These are phyloP conservation scores for Spatholobus suberectus DNA, from an alignment of 306 rosid genomes.

Conservation along the genomic window DNA sequence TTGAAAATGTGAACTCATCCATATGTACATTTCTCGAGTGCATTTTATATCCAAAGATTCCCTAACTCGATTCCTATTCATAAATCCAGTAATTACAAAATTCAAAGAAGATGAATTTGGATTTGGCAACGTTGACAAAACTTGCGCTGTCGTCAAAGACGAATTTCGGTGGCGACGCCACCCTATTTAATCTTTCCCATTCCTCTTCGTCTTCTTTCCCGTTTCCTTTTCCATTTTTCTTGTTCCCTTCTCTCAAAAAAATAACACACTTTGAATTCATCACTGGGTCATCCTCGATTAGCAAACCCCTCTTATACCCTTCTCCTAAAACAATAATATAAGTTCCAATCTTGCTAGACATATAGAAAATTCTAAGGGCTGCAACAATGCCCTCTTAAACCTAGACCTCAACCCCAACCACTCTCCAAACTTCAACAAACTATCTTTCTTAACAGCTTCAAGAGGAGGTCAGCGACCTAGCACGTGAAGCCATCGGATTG, in stretches of 20 bases:
- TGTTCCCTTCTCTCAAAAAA: too few species aligned
- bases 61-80: slow-evolving; percentile 58
- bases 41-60: slow-evolving; percentile 68
- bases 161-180: too few species aligned
- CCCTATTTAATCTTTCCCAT: too few species aligned
- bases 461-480: slow-evolving; percentile 67
- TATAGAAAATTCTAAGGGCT: slow-evolving; percentile 77
- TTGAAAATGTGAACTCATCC: slow-evolving; percentile 76
- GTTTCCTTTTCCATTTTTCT: too few species aligned
- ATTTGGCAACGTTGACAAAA: slow-evolving; percentile 58
- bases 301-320: slow-evolving; percentile 75
- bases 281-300: slow-evolving; percentile 54
- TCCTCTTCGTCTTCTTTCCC: too few species aligned
- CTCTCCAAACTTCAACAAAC: slow-evolving; percentile 63
- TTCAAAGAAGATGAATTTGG: slow-evolving; percentile 83
- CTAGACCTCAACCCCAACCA: slow-evolving; percentile 73
- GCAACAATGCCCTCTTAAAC: slow-evolving; percentile 72
- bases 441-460: slow-evolving; percentile 70
- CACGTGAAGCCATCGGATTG: slow-evolving; percentile 54
- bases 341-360: slow-evolving; percentile 70
- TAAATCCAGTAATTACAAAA: slow-evolving; percentile 70
- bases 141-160: too few species aligned
- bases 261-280: too few species aligned
- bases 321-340: slow-evolving; percentile 72
- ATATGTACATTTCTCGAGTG: slow-evolving; percentile 51